Evolutionary conservation across 1,284 basidiomycete species (phyloP).

Genomic region (Apiotrichum sp.): DNA sequence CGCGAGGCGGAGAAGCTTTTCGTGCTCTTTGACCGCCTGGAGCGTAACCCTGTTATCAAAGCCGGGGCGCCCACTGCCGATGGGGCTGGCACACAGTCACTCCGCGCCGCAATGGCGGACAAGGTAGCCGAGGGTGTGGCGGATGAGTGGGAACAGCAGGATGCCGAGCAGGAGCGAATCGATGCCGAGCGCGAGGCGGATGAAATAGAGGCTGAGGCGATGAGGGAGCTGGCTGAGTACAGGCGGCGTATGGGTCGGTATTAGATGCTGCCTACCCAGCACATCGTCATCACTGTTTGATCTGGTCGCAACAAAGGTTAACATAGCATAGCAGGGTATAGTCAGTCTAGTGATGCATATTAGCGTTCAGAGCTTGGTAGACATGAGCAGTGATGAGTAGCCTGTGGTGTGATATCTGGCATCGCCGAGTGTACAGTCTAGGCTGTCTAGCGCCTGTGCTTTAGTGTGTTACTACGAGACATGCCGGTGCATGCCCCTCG

Average conservation of each 20-base stretch:
- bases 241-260: constrained; percentile 24
- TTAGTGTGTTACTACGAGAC: no score
- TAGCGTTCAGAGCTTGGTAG: no score
- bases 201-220: constrained; percentile 38
- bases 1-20: constrained; percentile 82
- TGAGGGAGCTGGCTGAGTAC: constrained; percentile 37
- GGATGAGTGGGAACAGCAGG: constrained; percentile 24
- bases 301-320: no score
- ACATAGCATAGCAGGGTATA: not conserved
- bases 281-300: no score
- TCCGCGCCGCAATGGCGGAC: constrained; percentile 58
- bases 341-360: no score
- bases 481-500: not conserved
- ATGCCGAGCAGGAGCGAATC: constrained; percentile 26
- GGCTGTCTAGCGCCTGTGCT: not conserved
- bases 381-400: no score
- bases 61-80: constrained; percentile 30
- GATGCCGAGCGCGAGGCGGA: constrained; percentile 29
- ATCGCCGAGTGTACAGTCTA: not conserved
- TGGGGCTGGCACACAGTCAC: constrained; percentile 17
- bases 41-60: constrained; percentile 54
- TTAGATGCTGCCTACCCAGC: not conserved
- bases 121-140: constrained; percentile 59
- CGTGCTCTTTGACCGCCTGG: constrained; percentile 78
- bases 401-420: not conserved